A percentile compares a stretch with the other conserved stretches of the same genome.
Evolutionary conservation across 139 green algal genomes (phyloP).

Genomic region (Micractinium sp.): DNA sequence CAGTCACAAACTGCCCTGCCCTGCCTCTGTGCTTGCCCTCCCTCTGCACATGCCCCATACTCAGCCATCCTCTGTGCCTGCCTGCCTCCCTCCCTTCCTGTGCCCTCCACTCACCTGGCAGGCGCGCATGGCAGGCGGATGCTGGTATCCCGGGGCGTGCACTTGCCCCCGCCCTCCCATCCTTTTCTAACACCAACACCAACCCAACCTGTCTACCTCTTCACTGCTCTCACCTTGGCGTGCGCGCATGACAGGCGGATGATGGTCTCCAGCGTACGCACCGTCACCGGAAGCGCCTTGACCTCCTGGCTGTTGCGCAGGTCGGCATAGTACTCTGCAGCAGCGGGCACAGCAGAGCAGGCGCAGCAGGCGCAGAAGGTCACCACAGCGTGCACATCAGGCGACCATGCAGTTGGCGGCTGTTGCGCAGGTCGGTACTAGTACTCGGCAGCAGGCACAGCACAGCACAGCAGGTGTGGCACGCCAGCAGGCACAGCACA

Average conservation of each 20-base stretch:
- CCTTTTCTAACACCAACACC: too few relatives aligned
- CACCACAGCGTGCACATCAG: too few relatives aligned
- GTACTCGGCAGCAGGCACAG: too few relatives aligned
- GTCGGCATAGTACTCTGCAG: conserved; percentile 82
- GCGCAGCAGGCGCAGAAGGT: neutral
- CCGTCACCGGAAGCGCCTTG: conserved; percentile 61
- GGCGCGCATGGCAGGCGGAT: too few relatives aligned
- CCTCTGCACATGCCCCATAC: too few relatives aligned
- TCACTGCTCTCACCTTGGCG: conserved; percentile 69
- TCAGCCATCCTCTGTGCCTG: too few relatives aligned
- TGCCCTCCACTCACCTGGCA: too few relatives aligned
- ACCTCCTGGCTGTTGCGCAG: conserved; percentile 66
- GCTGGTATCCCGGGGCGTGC: neutral
- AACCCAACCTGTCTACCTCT: neutral
- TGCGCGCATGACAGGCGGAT: conserved; percentile 95
- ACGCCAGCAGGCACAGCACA: neutral
- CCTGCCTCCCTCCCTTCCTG: too few relatives aligned
- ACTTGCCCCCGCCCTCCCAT: neutral
- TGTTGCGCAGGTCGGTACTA: conserved; percentile 71
- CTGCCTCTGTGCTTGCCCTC: too few relatives aligned
- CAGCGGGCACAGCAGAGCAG: neutral
- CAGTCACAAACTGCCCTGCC: too few relatives aligned
- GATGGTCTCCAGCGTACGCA: conserved; percentile 93
- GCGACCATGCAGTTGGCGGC: neutral
- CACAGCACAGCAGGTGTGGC: neutral